Conservation (phyloP, 2,329 filamentous ascomycete genomes). For the Aspergillus sp. region DNA sequence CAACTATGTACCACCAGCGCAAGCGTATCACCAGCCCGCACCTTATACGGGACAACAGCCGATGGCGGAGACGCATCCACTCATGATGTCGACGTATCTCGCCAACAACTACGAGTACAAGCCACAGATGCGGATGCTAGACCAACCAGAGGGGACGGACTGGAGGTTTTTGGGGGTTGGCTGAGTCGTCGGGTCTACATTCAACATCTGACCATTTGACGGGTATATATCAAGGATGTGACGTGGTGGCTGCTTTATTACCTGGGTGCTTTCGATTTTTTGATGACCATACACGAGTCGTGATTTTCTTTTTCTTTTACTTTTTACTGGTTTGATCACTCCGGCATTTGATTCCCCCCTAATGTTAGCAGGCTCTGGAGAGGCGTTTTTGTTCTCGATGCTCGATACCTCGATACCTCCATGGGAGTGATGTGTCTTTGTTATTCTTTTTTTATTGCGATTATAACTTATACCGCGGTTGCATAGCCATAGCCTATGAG, state of each 20-base stretch:
- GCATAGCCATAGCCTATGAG: too few relatives aligned
- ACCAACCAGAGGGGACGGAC: constrained; percentile 35
- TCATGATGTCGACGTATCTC: constrained; percentile 26
- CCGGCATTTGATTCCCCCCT: neutral
- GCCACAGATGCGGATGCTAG: constrained; percentile 25
- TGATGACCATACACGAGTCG: neutral
- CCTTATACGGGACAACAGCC: constrained; percentile 20
- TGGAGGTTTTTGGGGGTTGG: constrained; percentile 35
- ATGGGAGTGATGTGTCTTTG: neutral
- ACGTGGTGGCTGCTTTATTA: too few relatives aligned
- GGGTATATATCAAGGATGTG: too few relatives aligned
- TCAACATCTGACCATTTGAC: too few relatives aligned
- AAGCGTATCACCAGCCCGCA: constrained; percentile 17
- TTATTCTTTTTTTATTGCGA: neutral
- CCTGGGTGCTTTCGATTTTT: too few relatives aligned
- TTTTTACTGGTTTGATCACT: constrained; percentile 2
- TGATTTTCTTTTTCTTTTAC: constrained; percentile 1
- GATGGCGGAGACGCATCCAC: constrained; percentile 22
- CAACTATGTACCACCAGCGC: constrained; percentile 25
- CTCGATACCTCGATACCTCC: constrained; percentile 16
- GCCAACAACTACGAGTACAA: constrained; percentile 27
- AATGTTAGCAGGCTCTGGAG: constrained; percentile 13
- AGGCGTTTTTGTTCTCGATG: constrained; percentile 11
- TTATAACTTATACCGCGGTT: neutral
- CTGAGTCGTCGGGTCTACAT: constrained; percentile 10